phyloP scores from a whole-genome alignment of 805 yeast species.

The Starmerella stigmatis region DNA sequence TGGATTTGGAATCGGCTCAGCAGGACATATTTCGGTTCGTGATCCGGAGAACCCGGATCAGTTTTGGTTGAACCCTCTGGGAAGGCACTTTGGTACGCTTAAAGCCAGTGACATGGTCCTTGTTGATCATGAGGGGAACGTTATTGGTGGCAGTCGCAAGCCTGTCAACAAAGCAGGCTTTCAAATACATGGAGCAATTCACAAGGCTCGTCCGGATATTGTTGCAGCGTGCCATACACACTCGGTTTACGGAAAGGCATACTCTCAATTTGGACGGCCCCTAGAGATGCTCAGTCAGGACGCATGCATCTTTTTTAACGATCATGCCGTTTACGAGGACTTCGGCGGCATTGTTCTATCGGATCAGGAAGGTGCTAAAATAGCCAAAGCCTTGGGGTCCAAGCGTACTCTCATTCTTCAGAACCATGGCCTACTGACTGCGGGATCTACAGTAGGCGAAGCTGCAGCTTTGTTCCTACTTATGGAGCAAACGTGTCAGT shows the following conservation, averaged over 20 bases:
- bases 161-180: constrained; percentile 60
- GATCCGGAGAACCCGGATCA: constrained; percentile 69
- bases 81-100: constrained; percentile 54
- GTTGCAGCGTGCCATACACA: constrained; percentile 65
- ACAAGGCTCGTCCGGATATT: constrained; percentile 57
- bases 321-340: constrained; percentile 52
- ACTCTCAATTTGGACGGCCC: constrained; percentile 51
- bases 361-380: constrained; percentile 48
- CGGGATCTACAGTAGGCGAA: constrained; percentile 60
- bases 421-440: constrained; percentile 65
- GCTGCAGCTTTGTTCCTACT: constrained; percentile 56
- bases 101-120: constrained; percentile 54
- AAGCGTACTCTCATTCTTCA: constrained; percentile 49
- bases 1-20: constrained; percentile 64
- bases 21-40: constrained; percentile 77
- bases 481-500: constrained; percentile 54
- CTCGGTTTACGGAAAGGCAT: constrained; percentile 54
- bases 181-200: constrained; percentile 56
- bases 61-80: constrained; percentile 83
- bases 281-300: constrained; percentile 77
- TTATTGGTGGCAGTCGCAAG: constrained; percentile 49
- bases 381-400: constrained; percentile 51
- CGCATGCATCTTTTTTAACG: constrained; percentile 53
- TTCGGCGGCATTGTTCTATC: constrained; percentile 76
- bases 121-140: constrained; percentile 50